Evolutionary conservation across 2,329 filamentous ascomycete species (phyloP), one percentile per base, ranked within the genome.

Genomic region (Alternaria longipes): DNA sequence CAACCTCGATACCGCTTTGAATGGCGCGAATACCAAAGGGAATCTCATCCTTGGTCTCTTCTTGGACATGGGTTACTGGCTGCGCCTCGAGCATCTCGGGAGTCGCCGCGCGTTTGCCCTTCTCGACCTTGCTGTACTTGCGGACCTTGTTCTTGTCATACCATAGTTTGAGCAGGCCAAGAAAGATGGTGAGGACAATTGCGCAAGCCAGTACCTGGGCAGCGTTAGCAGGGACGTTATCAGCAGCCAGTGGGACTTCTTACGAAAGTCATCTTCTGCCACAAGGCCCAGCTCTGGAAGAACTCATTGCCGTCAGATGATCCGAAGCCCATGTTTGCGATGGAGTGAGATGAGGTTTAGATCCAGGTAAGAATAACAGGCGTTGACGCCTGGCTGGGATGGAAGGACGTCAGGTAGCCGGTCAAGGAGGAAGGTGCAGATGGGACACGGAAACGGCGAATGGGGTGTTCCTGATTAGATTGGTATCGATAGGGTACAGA

Each of bases 191-290:
- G 38, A 88, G 67, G 50, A 87, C 85, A 66, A 97, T 93, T 60
- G 86, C 87, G 68, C 87, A 86, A 38, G 84, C 91, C 50, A 97
- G 85, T 30, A 93, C 86, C 92, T 96, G 66, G 54, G 63, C 60
- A 34, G 60, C 44, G 72, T 78, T 72, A 78, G 73, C 63, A 64
- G 40, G 49, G 30, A 28, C 18, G 11, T 24, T 56, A 8, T 54
- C 38, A 24, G 34, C 12, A 26, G 46, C 24, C 18, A 41, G 24
- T 51, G 26, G 52, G 14, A 24, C 47, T 20, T 84, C 91, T 84
- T 82, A 97, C 93, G 82, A 97, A 92, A 54, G 89, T 91, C 89
- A 97, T 89, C 82, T 97, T 89, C 84, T 95, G 88, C 93, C 93
- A 97, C 71, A 95, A 81, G 69, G 86, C 82, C 93, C 93, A 97